Evolutionary conservation across 345 rosid genomes (phyloP).

Genomic region (Citrus hindsii): DNA sequence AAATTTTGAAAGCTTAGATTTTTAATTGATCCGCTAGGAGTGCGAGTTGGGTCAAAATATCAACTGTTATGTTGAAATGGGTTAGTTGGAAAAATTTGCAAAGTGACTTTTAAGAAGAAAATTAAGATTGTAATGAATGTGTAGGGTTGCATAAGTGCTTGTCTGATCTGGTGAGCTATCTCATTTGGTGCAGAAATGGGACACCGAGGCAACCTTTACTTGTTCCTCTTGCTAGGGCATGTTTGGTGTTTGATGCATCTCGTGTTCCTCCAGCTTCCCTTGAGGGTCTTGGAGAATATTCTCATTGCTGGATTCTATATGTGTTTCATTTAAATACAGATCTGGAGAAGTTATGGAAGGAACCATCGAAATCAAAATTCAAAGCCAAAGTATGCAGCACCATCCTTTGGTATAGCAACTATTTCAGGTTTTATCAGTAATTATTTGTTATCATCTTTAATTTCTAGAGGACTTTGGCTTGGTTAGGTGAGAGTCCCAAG

Average conservation of each 20-base stretch:
- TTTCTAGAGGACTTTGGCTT: slow-evolving; percentile 26
- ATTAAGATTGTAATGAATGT: background rate
- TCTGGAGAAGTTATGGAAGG: slow-evolving; percentile 89
- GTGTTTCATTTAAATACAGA: slow-evolving; percentile 93
- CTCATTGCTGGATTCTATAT: slow-evolving; percentile 91
- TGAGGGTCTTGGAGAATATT: slow-evolving; percentile 82
- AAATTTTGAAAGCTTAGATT: background rate
- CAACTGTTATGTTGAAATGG: background rate
- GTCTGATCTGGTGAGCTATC: background rate
- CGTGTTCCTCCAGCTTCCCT: slow-evolving; percentile 93
- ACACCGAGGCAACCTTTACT: slow-evolving; percentile 92
- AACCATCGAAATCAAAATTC: slow-evolving; percentile 80
- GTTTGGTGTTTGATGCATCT: slow-evolving; percentile 58
- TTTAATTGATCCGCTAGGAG: background rate
- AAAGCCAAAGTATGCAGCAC: slow-evolving; percentile 68
- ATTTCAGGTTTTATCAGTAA: background rate
- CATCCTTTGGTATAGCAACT: background rate
- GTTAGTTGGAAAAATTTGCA: background rate
- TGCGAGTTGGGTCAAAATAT: background rate
- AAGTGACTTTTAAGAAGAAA: background rate
- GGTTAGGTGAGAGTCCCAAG: slow-evolving; percentile 92
- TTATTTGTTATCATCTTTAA: slow-evolving; percentile 20
- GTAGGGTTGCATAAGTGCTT: background rate
- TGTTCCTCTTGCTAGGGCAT: slow-evolving; percentile 83
- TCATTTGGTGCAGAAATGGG: slow-evolving; percentile 58